These are phyloP conservation scores for Acanthamoeba triangularis DNA, from an alignment of 208 protist genomes.

Conservation along the genomic window DNA sequence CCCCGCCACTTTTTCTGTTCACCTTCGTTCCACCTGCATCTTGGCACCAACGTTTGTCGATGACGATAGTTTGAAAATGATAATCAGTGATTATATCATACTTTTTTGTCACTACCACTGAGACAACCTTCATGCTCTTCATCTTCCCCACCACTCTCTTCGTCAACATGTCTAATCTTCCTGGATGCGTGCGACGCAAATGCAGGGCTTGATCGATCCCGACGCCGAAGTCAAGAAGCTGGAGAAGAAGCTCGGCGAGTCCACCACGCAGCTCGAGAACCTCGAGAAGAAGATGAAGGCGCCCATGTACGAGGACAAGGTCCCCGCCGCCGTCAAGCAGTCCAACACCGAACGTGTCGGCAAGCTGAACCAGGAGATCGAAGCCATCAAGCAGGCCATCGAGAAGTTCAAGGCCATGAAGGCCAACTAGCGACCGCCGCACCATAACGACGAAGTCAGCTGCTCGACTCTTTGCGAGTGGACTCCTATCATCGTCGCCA, in stretches of 20 bases:
- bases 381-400: constrained; percentile 76
- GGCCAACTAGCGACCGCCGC: background rate
- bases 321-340: constrained; percentile 72
- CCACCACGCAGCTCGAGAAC: background rate
- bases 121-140: background rate
- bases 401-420: constrained; percentile 75
- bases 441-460: too few relatives aligned
- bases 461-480: too few relatives aligned
- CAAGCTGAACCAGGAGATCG: constrained; percentile 77
- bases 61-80: constrained; percentile 19
- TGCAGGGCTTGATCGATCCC: constrained; percentile 74
- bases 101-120: constrained; percentile 48
- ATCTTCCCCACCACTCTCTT: background rate
- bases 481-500: too few relatives aligned
- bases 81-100: constrained; percentile 1
- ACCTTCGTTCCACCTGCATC: background rate
- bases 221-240: constrained; percentile 76
- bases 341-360: constrained; percentile 46
- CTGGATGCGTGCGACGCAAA: background rate
- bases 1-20: background rate
- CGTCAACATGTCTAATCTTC: background rate
- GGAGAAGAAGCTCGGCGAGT: constrained; percentile 75
- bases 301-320: constrained; percentile 73
- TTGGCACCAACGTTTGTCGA: too few relatives aligned
- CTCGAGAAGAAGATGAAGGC: constrained; percentile 66